Evolutionary conservation across 495 filamentous ascomycete genomes (phyloP).

Genomic region (Lasiosphaeria miniovina): DNA sequence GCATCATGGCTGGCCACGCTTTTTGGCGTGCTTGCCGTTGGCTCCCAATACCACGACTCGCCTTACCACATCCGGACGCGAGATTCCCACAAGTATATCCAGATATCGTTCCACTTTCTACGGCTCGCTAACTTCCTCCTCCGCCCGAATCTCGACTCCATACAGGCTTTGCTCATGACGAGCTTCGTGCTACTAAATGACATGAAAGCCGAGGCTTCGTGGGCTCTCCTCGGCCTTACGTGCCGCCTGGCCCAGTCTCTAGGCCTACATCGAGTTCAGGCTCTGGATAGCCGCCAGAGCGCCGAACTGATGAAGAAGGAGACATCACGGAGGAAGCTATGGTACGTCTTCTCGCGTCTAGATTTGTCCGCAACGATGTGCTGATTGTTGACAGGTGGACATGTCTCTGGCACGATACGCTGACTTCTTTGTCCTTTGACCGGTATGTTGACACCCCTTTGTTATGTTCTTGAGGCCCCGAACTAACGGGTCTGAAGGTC

Average conservation of each 20-base stretch:
- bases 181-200: conserved; percentile 56
- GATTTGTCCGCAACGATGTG: neutral
- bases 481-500: conserved; percentile 25
- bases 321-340: conserved; percentile 44
- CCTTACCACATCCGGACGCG: conserved; percentile 53
- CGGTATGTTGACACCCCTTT: conserved; percentile 31
- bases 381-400: conserved; percentile 45
- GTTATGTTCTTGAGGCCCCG: neutral
- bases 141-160: conserved; percentile 54
- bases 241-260: conserved; percentile 55
- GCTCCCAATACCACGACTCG: conserved; percentile 74
- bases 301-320: conserved; percentile 39
- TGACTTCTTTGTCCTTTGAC: conserved; percentile 55
- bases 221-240: conserved; percentile 54
- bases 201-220: conserved; percentile 59
- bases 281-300: conserved; percentile 36
- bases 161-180: conserved; percentile 53
- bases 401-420: conserved; percentile 54
- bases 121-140: conserved; percentile 52
- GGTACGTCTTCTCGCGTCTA: conserved; percentile 23
- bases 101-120: conserved; percentile 56
- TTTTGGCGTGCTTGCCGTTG: conserved; percentile 76
- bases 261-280: conserved; percentile 46
- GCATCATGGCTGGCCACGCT: conserved; percentile 69
- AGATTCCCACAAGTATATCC: conserved; percentile 53